Base-by-base conservation (phyloP, 352 stramenopile species). In the Phytopythium montanum region DNA sequence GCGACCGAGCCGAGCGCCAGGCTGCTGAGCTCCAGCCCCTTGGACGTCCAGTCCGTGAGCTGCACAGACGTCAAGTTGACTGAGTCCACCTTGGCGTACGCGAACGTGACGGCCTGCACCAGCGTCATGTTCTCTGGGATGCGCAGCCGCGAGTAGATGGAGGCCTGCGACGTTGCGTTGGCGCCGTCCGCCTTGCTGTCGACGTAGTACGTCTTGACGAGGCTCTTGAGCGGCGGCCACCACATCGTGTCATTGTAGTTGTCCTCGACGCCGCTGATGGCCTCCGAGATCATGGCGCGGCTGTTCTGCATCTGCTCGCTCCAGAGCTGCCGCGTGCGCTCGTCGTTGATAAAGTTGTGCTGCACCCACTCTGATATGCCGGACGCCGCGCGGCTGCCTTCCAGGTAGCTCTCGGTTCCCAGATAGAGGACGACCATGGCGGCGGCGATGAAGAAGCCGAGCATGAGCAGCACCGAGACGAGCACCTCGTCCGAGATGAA, bases 211-310 rank as follows among this genome's bases (percentile, higher is more conserved):
- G 83, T 88, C 62, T 89, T 88, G 29, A 94, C 79, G 28, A 95
- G 59, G 44, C 77, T 76, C 63, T 94, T 94, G 28, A 95, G 61
- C 18, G 86, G 84, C 49, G 80, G 84, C 83, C 85, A 95, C 86
- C 86, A 95, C 79, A 95, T 92, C 14, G 86, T 95, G 45, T 92
- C 79, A 55, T 94, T 95, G 67, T 93, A 95, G 36, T 90, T 90
- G 61, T 89, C 68, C 62, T 95, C 86, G n/a, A 95, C 72, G 21
- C 83, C 76, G 36, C 73, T 85, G 23, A 95, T 66, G 10, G 81
- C 86, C 19, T 88, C 76, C 4, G 82, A 87, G 14, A 95, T 81
- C 85, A 94, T 94, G 12, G 77, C 73, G 18, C 85, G 84, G 25
- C 84, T 90, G 59, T 89, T 92, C 39, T 88, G 71, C 28, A 95